Percentiles rank a stretch among this genome's conserved stretches.
Conservation (phyloP, 169 alveolate genomes). For the Toxoplasma gondii region DNA sequence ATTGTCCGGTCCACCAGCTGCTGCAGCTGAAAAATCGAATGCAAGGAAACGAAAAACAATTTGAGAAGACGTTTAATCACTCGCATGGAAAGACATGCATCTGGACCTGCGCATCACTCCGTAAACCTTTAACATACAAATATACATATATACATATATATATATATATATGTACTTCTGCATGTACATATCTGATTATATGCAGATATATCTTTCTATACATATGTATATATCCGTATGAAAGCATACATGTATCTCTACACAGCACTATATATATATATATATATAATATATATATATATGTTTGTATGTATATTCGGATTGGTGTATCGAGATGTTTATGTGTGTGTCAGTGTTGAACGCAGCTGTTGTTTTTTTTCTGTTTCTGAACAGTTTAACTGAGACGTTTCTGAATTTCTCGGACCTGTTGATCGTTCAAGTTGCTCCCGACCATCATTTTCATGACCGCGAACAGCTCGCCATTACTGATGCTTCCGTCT, state of each 20-base stretch:
- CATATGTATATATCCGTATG: neutral
- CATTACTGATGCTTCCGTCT: conserved; percentile 97
- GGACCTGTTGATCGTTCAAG: conserved; percentile 92
- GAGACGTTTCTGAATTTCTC: no score
- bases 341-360: no score
- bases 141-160: neutral
- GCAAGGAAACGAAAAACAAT: neutral
- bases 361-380: no score
- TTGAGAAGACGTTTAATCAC: neutral
- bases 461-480: conserved; percentile 95
- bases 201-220: neutral
- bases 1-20: conserved; percentile 97
- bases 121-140: neutral
- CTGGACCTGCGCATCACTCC: neutral
- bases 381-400: no score
- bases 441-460: conserved; percentile 98
- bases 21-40: conserved; percentile 82
- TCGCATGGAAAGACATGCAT: no score
- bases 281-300: no score
- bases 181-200: neutral
- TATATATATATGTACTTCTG: neutral
- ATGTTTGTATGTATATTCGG: no score
- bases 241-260: neutral
- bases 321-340: no score
- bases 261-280: no score